Conservation (phyloP, 2,329 filamentous ascomycete species). For the Venturia carpophila region DNA sequence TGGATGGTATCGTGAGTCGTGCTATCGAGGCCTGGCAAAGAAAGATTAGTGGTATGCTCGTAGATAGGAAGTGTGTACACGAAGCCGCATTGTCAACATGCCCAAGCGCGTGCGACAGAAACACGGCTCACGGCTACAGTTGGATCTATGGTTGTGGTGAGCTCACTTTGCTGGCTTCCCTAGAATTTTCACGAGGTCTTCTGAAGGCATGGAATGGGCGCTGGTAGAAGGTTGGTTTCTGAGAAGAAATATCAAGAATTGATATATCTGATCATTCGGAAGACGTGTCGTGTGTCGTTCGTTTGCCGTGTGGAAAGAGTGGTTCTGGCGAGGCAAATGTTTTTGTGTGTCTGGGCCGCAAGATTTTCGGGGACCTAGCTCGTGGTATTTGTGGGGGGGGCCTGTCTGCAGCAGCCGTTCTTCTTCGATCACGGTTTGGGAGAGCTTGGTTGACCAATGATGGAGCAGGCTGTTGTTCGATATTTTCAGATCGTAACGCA, state of each 20-base stretch:
- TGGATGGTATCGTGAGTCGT: slow-evolving; percentile 37
- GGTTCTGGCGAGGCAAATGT: neutral
- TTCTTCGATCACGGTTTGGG: too few species aligned
- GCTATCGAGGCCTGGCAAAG: slow-evolving; percentile 56
- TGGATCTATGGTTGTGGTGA: neutral
- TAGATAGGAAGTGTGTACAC: neutral
- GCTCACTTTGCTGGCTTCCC: slow-evolving; percentile 81
- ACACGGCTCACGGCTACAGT: neutral
- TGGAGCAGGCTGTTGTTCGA: neutral
- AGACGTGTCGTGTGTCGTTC: neutral
- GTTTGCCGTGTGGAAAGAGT: neutral
- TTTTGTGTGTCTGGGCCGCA: neutral
- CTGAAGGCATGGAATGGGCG: slow-evolving; percentile 66
- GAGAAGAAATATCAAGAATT: neutral
- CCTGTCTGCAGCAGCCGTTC: neutral
- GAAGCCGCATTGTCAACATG: neutral
- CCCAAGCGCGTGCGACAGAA: neutral
- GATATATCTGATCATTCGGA: slow-evolving; percentile 13
- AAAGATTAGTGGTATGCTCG: neutral
- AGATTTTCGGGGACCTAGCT: slow-evolving; percentile 11
- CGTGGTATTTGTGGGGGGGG: neutral
- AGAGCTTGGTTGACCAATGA: neutral
- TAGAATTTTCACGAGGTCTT: slow-evolving; percentile 76
- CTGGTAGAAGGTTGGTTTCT: neutral
- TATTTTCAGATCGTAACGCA: neutral